A percentile compares a stretch with the other conserved stretches of the same genome.
Conservation (phyloP, 371 early-diverging fungal genomes). For the Saksenaea vasiformis region DNA sequence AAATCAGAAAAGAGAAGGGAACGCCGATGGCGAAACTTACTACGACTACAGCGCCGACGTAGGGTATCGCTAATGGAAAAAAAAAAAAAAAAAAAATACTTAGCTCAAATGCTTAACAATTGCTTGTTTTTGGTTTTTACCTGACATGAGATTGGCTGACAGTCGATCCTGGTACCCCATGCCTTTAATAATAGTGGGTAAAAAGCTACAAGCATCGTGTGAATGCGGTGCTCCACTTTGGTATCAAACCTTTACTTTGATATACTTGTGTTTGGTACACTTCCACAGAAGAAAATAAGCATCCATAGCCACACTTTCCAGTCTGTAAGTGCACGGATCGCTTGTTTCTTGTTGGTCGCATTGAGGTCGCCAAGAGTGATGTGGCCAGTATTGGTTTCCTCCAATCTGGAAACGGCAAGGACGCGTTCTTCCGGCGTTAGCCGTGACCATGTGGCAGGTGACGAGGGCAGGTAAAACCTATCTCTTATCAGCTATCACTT, state of each 20-base stretch:
- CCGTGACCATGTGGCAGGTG: conserved; percentile 37
- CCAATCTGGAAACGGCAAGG: conserved; percentile 30
- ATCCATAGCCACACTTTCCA: conserved; percentile 56
- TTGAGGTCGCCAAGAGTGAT: conserved; percentile 36
- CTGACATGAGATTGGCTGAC: conserved; percentile 51
- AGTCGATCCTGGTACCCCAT: conserved; percentile 46
- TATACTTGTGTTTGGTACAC: conserved; percentile 50
- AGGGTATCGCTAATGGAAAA: conserved; percentile 39
- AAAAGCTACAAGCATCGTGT: conserved; percentile 23
- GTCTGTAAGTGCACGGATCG: conserved; percentile 36
- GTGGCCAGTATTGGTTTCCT: conserved; percentile 19
- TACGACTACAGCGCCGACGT: conserved; percentile 42
- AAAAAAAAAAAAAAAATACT: neutral
- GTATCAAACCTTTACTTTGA: conserved; percentile 35
- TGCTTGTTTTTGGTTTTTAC: conserved; percentile 14
- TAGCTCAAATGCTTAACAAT: neutral
- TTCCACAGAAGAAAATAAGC: conserved; percentile 54
- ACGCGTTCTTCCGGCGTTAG: conserved; percentile 34
- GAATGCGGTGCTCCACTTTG: neutral
- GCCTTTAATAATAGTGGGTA: conserved; percentile 46
- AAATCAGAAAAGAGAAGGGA: conserved; percentile 1
- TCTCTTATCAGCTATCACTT: neutral
- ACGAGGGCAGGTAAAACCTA: conserved; percentile 38
- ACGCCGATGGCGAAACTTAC: conserved; percentile 18
- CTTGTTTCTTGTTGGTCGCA: conserved; percentile 40